These are phyloP conservation scores for Magnolia sinica DNA, from an alignment of 164 flowering plant species.

Conservation along the genomic window DNA sequence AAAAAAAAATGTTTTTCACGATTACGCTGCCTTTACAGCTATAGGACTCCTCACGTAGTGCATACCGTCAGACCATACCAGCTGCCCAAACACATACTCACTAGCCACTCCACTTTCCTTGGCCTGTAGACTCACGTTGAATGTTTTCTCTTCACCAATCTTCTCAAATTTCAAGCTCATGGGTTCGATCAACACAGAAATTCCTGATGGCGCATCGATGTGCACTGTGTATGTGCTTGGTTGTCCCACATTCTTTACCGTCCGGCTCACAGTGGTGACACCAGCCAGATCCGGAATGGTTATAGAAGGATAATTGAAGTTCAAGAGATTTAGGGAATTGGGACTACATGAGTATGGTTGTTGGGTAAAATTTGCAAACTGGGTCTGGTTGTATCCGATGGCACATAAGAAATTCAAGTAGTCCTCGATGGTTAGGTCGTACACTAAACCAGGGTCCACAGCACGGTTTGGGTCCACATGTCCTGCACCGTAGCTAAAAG, in stretches of 20 bases:
- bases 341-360: conserved; percentile 17
- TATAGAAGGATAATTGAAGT: conserved; percentile 31
- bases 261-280: conserved; percentile 27
- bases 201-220: conserved; percentile 37
- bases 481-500: conserved; percentile 65
- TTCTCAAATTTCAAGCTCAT: conserved; percentile 33
- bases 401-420: conserved; percentile 31
- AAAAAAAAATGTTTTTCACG: background rate
- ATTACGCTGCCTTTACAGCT: conserved; percentile 23
- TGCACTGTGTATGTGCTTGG: conserved; percentile 44
- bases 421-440: conserved; percentile 18
- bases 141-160: conserved; percentile 57
- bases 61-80: conserved; percentile 66
- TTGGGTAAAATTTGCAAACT: conserved; percentile 17
- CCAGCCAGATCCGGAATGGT: conserved; percentile 13
- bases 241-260: conserved; percentile 60
- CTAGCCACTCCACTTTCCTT: conserved; percentile 4
- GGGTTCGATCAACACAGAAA: conserved; percentile 42
- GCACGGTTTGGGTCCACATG: conserved; percentile 56
- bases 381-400: conserved; percentile 30
- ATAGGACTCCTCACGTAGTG: conserved; percentile 73
- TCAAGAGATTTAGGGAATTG: background rate
- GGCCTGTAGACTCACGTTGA: conserved; percentile 29
- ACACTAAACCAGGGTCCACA: conserved; percentile 62
- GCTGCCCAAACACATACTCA: conserved; percentile 52